Base-by-base conservation (phyloP, 2,329 filamentous ascomycete species). In the Paracamarosporium sp. region DNA sequence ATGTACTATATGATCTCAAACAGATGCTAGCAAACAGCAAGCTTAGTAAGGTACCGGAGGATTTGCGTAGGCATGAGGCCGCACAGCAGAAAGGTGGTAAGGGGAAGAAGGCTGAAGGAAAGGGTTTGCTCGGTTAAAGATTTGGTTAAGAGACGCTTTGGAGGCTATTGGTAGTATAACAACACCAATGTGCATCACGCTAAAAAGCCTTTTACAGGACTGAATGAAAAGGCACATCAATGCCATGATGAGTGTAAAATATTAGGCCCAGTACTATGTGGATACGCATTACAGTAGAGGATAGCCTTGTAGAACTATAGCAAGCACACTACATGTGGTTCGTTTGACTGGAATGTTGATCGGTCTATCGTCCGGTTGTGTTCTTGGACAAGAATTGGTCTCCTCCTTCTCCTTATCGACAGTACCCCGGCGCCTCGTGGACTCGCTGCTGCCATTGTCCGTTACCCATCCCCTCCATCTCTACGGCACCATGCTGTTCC, bases 21-120 rank as follows among this genome's bases (percentile, higher is more conserved):
- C 92, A 97, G 82, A 98, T 99, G 87, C 86, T 99, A 30, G 89
- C 86, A 70, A 98, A 98, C 85, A 95, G 91, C 61, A 84, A 87
- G 11, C 92, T 97, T 22, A 93, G 90, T 2, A 90, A 91, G 72
- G 90, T 99, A 25, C 93, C 95, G 0, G 95, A 99, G 65, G 95
- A 98, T 77, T 78, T 97, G 65, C 84, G 90, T 70, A 88, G 93
- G 67, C 92, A 97, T 73, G 92, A 96, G 77, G 89, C 91, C 1
- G 91, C 93, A 15, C 92, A 96, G 79, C 90, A 92, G 69, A 93
- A 90, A 75, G 87, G 88, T 2, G 66, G 62, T 27, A 66, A 61
- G 57, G 63, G 50, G 33, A 58, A 58, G 51, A 45, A 30, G 11
- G 45, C 35, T 25, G 50, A 52, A 2, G 50, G 38, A 9, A 52